These are phyloP conservation scores for Chalaropsis thielavioides DNA, from an alignment of 2,329 filamentous ascomycete species.

Conservation along the genomic window DNA sequence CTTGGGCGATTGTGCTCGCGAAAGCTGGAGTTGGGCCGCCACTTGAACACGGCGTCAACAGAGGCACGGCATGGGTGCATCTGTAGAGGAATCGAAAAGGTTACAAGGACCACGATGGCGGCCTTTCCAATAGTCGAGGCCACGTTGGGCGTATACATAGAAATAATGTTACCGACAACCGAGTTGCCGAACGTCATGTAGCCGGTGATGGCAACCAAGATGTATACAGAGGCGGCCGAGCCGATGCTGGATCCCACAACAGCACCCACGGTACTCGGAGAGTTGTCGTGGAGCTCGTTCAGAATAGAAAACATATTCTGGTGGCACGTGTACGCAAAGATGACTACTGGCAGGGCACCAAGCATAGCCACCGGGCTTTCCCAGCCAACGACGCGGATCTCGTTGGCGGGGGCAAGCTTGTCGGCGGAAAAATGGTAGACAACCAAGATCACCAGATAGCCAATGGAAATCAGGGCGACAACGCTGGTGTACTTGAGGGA, in stretches of 20 bases:
- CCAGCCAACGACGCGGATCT: conserved; percentile 64
- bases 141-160: conserved; percentile 68
- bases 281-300: conserved; percentile 82
- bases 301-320: conserved; percentile 99
- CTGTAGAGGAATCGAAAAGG: conserved; percentile 91
- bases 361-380: conserved; percentile 64
- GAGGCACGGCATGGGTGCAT: conserved; percentile 94
- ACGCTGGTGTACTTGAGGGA: conserved; percentile 96
- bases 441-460: conserved; percentile 83
- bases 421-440: conserved; percentile 85
- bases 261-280: conserved; percentile 55
- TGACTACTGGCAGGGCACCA: conserved; percentile 81
- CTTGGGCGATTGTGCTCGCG: conserved; percentile 27
- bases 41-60: conserved; percentile 83
- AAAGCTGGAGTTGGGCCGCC: conserved; percentile 49
- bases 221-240: conserved; percentile 71
- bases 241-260: conserved; percentile 79
- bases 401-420: conserved; percentile 55
- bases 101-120: conserved; percentile 88
- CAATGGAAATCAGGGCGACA: conserved; percentile 80
- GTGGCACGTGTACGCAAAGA: conserved; percentile 99
- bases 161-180: conserved; percentile 82
- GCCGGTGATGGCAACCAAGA: conserved; percentile 84
- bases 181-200: conserved; percentile 91
- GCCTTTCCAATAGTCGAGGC: conserved; percentile 86